Conservation (phyloP, 2,329 filamentous ascomycete genomes). For the Diaporthe eres region DNA sequence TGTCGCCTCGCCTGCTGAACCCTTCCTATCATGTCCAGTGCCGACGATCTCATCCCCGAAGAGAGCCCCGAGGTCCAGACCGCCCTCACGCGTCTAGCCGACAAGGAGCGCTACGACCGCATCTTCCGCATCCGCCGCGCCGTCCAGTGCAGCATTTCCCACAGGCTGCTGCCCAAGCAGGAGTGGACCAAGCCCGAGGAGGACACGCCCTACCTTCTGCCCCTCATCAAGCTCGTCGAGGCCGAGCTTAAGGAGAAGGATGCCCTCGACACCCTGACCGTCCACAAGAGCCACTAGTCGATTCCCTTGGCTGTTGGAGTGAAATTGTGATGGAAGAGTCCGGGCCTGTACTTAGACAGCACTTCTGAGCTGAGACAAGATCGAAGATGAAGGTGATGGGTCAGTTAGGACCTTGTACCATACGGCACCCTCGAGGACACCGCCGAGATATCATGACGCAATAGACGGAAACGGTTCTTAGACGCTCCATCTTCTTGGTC, state of each 20-base stretch:
- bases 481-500: conserved; percentile 26
- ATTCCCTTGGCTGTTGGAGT: background rate
- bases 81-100: conserved; percentile 89
- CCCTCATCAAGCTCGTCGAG: conserved; percentile 66
- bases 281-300: conserved; percentile 63
- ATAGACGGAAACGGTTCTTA: conserved; percentile 40
- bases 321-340: background rate
- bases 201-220: conserved; percentile 69
- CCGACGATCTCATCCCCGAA: conserved; percentile 95
- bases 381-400: background rate
- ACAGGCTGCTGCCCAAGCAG: conserved; percentile 74
- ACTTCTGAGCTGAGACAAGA: background rate
- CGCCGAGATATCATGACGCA: conserved; percentile 34
- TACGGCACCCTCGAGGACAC: conserved; percentile 22
- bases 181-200: conserved; percentile 72
- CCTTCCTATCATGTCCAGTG: conserved; percentile 65
- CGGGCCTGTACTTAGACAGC: conserved; percentile 2
- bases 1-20: background rate
- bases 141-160: conserved; percentile 79
- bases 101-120: conserved; percentile 95
- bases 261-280: conserved; percentile 64
- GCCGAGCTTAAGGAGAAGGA: conserved; percentile 64
- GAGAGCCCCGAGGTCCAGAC: conserved; percentile 89
- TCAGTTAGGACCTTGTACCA: conserved; percentile 35
- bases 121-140: conserved; percentile 97